A percentile compares a stretch with the other conserved stretches of the same genome.
These are phyloP conservation scores for Geotrichum europaeum DNA, from an alignment of 1,139 yeast genomes.

Conservation along the genomic window DNA sequence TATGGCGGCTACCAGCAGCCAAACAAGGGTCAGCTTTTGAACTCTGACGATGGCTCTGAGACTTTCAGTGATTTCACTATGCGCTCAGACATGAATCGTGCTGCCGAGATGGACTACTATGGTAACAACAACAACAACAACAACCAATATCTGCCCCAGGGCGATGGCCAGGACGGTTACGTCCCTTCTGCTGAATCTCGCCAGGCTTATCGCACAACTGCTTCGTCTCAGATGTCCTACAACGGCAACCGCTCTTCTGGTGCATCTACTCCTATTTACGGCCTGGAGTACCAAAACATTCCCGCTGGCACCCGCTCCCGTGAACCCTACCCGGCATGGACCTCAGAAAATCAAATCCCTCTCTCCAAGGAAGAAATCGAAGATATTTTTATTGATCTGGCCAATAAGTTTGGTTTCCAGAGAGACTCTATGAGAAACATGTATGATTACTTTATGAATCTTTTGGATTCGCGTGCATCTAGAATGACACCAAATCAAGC, in stretches of 20 bases:
- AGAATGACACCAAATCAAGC: conserved; percentile 98
- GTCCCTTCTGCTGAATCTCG: conserved; percentile 18
- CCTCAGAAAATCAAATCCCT: conserved; percentile 84
- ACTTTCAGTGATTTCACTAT: conserved; percentile 42
- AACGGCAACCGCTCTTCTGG: conserved; percentile 84
- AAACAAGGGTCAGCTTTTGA: conserved; percentile 26
- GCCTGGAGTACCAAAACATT: conserved; percentile 66
- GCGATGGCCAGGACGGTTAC: conserved; percentile 25
- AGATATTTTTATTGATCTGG: conserved; percentile 81
- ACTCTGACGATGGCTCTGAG: conserved; percentile 38
- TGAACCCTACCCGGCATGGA: conserved; percentile 97
- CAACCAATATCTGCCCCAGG: conserved; percentile 19
- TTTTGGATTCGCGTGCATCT: conserved; percentile 90
- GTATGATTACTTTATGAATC: conserved; percentile 91
- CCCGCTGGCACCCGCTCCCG: conserved; percentile 38
- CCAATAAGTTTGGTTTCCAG: conserved; percentile 94
- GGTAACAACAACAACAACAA: conserved; percentile 35
- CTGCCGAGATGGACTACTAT: conserved; percentile 37
- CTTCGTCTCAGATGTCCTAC: conserved; percentile 47
- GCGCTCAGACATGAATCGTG: conserved; percentile 39
- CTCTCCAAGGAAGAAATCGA: conserved; percentile 82
- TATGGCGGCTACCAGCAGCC: conserved; percentile 21
- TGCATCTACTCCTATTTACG: conserved; percentile 93
- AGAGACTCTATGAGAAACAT: conserved; percentile 95
- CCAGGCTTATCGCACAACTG: conserved; percentile 24